Evolutionary conservation across 306 rosid genomes (phyloP).

Genomic region (Cucumis hystrix): DNA sequence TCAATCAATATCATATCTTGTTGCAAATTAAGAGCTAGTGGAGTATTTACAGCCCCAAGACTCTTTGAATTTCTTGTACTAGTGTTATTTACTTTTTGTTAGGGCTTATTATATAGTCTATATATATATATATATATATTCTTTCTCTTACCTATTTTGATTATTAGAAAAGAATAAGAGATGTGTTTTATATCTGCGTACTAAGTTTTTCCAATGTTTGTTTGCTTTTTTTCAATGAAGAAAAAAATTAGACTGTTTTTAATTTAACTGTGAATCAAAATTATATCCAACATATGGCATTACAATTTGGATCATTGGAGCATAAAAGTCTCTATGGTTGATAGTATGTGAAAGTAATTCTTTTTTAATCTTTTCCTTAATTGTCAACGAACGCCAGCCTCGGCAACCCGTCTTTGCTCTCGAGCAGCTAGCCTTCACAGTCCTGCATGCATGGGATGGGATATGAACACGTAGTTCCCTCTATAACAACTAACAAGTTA

Average conservation of each 20-base stretch:
- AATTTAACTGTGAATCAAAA: not conserved
- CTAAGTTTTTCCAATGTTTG: too few species aligned
- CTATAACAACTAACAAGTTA: too few species aligned
- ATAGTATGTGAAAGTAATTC: not conserved
- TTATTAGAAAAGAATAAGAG: too few species aligned
- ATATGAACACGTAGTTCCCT: not conserved
- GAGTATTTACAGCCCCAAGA: too few species aligned
- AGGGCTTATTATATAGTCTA: too few species aligned
- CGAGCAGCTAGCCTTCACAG: constrained; percentile 43
- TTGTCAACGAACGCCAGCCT: constrained; percentile 40
- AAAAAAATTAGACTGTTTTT: not conserved
- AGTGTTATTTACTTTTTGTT: too few species aligned
- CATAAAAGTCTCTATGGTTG: not conserved
- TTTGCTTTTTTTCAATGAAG: too few species aligned
- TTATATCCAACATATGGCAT: not conserved
- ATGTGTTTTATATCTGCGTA: too few species aligned
- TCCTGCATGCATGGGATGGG: constrained; percentile 21
- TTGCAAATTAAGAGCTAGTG: too few species aligned
- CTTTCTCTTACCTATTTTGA: too few species aligned
- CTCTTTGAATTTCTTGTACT: too few species aligned
- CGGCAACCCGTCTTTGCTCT: constrained; percentile 30
- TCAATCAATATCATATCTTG: not conserved
- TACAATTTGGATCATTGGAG: not conserved
- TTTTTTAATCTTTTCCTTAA: not conserved
- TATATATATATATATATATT: too few species aligned